phyloP scores from a whole-genome alignment of 2,329 filamentous ascomycete species.

The Juglanconis juglandina region DNA sequence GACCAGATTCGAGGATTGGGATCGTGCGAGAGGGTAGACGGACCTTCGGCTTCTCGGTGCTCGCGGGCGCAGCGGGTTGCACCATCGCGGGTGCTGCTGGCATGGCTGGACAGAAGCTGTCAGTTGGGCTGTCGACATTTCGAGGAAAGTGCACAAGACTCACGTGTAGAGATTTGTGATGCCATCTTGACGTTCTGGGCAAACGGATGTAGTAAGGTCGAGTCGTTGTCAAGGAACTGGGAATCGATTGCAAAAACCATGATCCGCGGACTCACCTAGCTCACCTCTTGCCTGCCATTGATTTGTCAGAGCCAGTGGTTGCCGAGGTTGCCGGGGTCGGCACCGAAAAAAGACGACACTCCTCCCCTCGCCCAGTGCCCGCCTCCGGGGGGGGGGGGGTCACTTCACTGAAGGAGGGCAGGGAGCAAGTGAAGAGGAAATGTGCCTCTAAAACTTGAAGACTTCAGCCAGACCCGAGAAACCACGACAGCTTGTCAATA shows the following conservation, averaged over 20 bases:
- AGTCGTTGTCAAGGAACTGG: background rate
- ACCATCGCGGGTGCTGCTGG: constrained; percentile 3
- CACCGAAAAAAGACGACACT: background rate
- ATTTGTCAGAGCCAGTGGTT: constrained; percentile 15
- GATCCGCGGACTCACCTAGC: constrained; percentile 12
- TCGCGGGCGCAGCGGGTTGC: background rate
- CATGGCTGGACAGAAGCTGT: constrained; percentile 4
- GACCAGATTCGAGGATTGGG: background rate
- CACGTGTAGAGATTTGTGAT: constrained; percentile 12
- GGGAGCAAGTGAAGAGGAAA: too few relatives aligned
- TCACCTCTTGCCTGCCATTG: constrained; percentile 17
- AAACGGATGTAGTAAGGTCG: background rate
- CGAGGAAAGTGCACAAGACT: background rate
- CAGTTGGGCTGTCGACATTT: background rate
- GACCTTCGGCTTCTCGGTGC: constrained; percentile 17
- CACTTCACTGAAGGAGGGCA: too few relatives aligned
- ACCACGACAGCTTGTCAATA: too few relatives aligned
- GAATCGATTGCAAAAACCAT: background rate
- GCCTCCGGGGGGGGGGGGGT: too few relatives aligned
- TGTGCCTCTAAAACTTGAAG: too few relatives aligned
- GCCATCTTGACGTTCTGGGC: constrained; percentile 4
- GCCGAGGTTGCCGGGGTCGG: constrained; percentile 1
- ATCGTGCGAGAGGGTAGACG: background rate
- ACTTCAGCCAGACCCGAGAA: too few relatives aligned
- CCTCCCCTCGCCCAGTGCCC: too few relatives aligned